Base-by-base conservation (phyloP, 371 early-diverging fungal species). In the Umbelopsis sp. region DNA sequence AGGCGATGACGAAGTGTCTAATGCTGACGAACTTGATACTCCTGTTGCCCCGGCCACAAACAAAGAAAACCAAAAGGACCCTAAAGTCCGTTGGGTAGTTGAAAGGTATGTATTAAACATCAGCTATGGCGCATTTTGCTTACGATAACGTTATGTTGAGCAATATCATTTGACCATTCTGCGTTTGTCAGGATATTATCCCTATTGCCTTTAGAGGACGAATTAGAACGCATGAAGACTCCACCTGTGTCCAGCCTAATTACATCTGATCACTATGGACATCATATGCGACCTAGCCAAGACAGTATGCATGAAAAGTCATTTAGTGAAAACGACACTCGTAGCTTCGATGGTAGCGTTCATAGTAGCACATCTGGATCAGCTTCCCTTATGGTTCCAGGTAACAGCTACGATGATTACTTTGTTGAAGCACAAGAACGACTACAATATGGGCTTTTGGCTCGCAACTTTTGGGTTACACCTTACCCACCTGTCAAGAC, bases 391-490 rank as follows among this genome's bases (percentile, higher is more conserved):
- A 80, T 82, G 41, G 76, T 83, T 11, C 81, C 83, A 44, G 83
- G 81, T 25, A 83, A 83, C 29, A 81, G 80, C 45, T 84, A 84
- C 44, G 80, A 84, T 57, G 84, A 84, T 50, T 84, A 84, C 35
- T 84, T 84, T 38, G 81, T 81, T 44, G 84, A 84, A 70, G 84
- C 84, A 10, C 80, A 81, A 51, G 84, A 84, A 64, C 67, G 81
- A 25, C 78, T 81, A 38, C 84, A 80, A 50, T 84, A 78, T 66
- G 84, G 80, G 10, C 62, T 84, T 20, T 65, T 84, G 29, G 84
- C 84, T 9, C 74, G 75, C 32, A 81, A 81, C 63, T 84, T 81
- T 67, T 84, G 84, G 84, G 77, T 78, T 32, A 67, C 73, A 0
- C 81, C 84, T 0, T 84, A 84, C 65, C 84, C 84, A 14, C 84